A percentile compares a stretch with the other conserved stretches of the same genome.
Evolutionary conservation across 352 stramenopile genomes (phyloP).

Genomic region (Proteromonas lacertae): DNA sequence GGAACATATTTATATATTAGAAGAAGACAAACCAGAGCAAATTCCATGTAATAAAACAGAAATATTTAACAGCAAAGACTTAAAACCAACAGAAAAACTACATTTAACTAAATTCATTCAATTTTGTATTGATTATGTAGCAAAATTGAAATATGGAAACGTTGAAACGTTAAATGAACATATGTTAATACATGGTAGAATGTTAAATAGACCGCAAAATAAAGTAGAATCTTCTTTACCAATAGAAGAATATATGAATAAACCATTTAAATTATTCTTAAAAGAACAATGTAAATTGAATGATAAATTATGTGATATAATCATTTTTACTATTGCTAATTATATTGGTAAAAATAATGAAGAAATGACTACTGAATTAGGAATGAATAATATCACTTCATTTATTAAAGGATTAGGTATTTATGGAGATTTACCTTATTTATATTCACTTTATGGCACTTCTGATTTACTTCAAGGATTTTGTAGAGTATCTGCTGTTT

Average conservation of each 20-base stretch:
- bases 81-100: slow-evolving; percentile 1
- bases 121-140: background rate
- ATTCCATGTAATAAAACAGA: slow-evolving; percentile 2
- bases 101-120: slow-evolving; percentile 3
- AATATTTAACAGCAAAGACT: slow-evolving; percentile 1
- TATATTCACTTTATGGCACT: background rate
- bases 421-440: background rate
- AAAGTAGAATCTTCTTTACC: background rate
- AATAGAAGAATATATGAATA: background rate
- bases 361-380: background rate
- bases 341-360: background rate
- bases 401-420: background rate
- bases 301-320: background rate
- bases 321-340: background rate
- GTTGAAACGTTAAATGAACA: slow-evolving; percentile 1
- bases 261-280: background rate
- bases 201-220: slow-evolving; percentile 3
- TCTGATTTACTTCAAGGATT: slow-evolving; percentile 2
- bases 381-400: background rate
- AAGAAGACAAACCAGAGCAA: too few relatives aligned
- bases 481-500: slow-evolving; percentile 3
- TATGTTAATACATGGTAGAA: background rate
- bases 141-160: background rate
- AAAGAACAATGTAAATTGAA: background rate
- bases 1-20: too few relatives aligned